Percentiles rank a stretch among this genome's conserved stretches.
Conservation (phyloP, 129 eudicot species). For the Helianthus tuberosus region DNA sequence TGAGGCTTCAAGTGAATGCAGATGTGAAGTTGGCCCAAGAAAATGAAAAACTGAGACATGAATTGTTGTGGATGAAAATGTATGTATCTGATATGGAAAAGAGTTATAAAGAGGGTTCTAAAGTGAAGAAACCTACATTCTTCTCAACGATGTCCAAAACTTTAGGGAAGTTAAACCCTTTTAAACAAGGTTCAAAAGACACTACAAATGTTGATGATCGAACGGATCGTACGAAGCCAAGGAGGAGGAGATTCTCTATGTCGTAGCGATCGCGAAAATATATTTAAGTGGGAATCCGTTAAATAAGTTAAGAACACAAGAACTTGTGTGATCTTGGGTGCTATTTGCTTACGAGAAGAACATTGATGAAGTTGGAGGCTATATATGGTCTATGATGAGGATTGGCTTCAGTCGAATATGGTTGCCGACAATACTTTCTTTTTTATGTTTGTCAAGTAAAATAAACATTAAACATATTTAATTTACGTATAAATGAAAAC, state of each 20-base stretch:
- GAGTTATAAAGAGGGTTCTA: slow-evolving; percentile 29
- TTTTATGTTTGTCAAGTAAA: too few species aligned
- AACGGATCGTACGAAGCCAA: slow-evolving; percentile 71
- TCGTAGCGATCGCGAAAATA: slow-evolving; percentile 21
- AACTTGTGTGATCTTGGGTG: too few species aligned
- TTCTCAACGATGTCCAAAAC: slow-evolving; percentile 87
- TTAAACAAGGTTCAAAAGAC: slow-evolving; percentile 81
- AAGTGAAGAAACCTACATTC: slow-evolving; percentile 48
- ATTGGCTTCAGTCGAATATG: too few species aligned
- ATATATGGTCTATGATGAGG: too few species aligned
- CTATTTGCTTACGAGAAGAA: too few species aligned
- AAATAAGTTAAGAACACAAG: too few species aligned
- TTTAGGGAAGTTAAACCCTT: slow-evolving; percentile 83
- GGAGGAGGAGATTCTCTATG: slow-evolving; percentile 75
- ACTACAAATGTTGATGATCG: slow-evolving; percentile 66
- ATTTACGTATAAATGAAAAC: too few species aligned
- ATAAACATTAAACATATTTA: too few species aligned
- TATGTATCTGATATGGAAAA: slow-evolving; percentile 66
- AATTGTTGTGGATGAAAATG: slow-evolving; percentile 82
- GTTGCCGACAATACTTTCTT: too few species aligned
- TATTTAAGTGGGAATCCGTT: too few species aligned
- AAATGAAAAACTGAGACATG: slow-evolving; percentile 72
- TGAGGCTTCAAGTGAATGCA: slow-evolving; percentile 64
- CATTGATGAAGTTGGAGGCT: too few species aligned
- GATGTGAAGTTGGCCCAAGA: slow-evolving; percentile 77